Conservation (phyloP, 23 red algal species). For the Gracilaria vermiculophylla region DNA sequence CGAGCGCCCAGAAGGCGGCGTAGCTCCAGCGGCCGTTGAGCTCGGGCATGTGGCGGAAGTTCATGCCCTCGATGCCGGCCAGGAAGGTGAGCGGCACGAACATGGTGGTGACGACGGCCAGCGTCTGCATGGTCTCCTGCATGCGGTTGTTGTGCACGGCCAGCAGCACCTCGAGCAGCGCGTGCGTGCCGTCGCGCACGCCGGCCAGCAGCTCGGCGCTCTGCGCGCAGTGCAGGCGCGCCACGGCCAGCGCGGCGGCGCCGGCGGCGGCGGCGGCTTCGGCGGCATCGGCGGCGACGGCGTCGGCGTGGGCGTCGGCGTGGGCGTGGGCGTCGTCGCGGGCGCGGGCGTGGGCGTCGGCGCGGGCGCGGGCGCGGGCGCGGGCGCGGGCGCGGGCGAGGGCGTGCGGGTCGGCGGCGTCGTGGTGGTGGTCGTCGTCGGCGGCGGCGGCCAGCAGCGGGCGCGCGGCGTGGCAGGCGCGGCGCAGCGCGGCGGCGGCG, state of each 20-base stretch:
- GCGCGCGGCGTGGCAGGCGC: background rate
- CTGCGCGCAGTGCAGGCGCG: background rate
- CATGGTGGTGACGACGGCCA: conserved; percentile 20
- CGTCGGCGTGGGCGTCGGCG: too few relatives aligned
- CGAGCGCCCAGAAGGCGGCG: conserved; percentile 35
- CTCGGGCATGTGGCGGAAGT: conserved; percentile 47
- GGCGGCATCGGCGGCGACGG: too few relatives aligned
- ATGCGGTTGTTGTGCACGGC: conserved; percentile 56
- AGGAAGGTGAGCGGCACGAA: conserved; percentile 67
- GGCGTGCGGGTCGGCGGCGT: too few relatives aligned
- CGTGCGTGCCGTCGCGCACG: background rate
- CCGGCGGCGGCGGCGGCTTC: too few relatives aligned
- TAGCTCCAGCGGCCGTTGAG: conserved; percentile 25
- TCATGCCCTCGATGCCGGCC: conserved; percentile 56
- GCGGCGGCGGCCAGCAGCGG: background rate
- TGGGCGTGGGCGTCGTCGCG: too few relatives aligned
- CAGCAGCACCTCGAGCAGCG: conserved; percentile 45
- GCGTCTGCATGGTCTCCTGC: conserved; percentile 62
- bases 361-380: too few relatives aligned
- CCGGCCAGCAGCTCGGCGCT: background rate
- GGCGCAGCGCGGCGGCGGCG: background rate
- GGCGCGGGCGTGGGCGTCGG: too few relatives aligned
- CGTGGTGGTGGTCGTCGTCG: background rate
- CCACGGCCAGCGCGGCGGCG: background rate
- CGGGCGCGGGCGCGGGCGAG: too few relatives aligned